Evolutionary conservation across 495 filamentous ascomycete genomes (phyloP), one percentile per base, ranked within the genome.

Genomic region (Delitschia confertaspora): DNA sequence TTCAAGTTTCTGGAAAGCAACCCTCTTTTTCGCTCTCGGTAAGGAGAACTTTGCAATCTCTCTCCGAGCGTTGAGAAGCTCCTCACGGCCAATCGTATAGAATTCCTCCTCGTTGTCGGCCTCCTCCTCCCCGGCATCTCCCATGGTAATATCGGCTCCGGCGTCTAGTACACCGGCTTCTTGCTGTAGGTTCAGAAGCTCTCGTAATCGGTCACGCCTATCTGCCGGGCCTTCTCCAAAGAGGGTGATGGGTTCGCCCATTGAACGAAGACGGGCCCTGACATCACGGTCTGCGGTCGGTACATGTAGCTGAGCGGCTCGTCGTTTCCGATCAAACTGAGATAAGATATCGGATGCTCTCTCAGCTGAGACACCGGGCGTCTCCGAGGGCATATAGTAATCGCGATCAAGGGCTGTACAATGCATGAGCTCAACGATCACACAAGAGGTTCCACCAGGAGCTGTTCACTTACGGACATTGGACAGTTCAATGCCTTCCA

Each of bases 211-310:
- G 49, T 95, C 91, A 66, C 91, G 73, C 43, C 91, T 70, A 53
- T 96, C 89, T 4, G 69, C 78, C 0, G 82, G 82, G 4, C 85
- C 88, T 70, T 99, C 91, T 32, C 86, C 91, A 54, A 99, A 99
- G 0, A 96, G 71, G 4, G 93, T 99, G 42, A 96, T 81, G 2
- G 91, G 93, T 59, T 99, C 80, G 8, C 83, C 84, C 25, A 95
- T 69, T 53, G 88, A 80, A 53, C 93, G 80, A 38, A 96, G 67
- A 25, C 78, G 78, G 18, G 74, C 67, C 27, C 87, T 82, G 25
- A 99, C 88, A 49, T 82, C 78, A 20, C 73, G 82, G 69, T 99
- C 93, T 55, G 94, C 88, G 38, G 91, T 99, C 3, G 91, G 91
- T 3, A 99, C 93, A n/a, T 80, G 80, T 55, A 95, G 87, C 9